These are phyloP conservation scores for Saccharomycopsis guyanensis DNA, from an alignment of 805 yeast genomes.

Conservation along the genomic window DNA sequence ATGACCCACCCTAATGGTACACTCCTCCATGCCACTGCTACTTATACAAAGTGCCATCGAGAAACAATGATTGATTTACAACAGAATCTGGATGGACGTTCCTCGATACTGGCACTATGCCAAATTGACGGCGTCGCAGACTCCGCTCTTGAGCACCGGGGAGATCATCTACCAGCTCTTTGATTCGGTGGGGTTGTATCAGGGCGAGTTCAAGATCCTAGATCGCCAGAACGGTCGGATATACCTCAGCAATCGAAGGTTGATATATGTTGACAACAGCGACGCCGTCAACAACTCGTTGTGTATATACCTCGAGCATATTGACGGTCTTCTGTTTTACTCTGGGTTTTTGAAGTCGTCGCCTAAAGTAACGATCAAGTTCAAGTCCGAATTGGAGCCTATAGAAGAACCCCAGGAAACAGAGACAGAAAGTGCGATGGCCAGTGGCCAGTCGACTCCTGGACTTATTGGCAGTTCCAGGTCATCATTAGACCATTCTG, in stretches of 20 bases:
- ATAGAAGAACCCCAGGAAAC: no score
- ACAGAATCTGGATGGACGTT: no score
- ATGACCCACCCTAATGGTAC: no score
- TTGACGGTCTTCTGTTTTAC: conserved; percentile 31
- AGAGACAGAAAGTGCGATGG: neutral
- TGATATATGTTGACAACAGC: conserved; percentile 62
- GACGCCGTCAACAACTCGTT: conserved; percentile 37
- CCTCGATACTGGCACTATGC: conserved; percentile 10
- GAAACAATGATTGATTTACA: no score
- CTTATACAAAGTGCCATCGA: no score
- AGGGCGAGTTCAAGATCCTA: conserved; percentile 57
- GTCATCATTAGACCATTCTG: no score
- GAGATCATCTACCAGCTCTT: conserved; percentile 10
- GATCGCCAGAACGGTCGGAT: conserved; percentile 68
- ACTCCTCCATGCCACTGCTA: no score
- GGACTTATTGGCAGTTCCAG: no score
- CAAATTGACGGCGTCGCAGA: conserved; percentile 3
- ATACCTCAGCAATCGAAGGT: conserved; percentile 65
- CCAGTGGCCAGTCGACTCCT: neutral
- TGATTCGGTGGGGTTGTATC: conserved; percentile 58
- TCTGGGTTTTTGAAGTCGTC: conserved; percentile 66
- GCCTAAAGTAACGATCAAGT: conserved; percentile 56
- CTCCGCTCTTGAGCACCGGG: neutral
- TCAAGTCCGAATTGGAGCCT: conserved; percentile 24
- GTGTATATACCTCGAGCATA: conserved; percentile 33